Conservation (phyloP, 2,329 filamentous ascomycete genomes). For the Alternaria burnsii region DNA sequence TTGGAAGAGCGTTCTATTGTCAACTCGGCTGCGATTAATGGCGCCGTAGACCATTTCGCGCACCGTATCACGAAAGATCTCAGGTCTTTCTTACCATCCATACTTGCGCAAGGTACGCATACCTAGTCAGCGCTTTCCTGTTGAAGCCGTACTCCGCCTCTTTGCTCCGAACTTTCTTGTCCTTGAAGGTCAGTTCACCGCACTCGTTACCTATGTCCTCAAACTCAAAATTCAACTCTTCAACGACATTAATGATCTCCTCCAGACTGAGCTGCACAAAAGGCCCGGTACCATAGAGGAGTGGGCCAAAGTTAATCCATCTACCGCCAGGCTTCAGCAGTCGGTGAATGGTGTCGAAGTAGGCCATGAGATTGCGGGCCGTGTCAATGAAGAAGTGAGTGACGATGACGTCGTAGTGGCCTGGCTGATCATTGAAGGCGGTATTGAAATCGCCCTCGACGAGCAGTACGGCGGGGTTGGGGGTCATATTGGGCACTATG, state of each 20-base stretch:
- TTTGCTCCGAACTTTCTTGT: constrained; percentile 54
- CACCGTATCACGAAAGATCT: not conserved
- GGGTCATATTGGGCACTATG: constrained; percentile 52
- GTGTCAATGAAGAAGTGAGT: constrained; percentile 71
- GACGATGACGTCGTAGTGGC: constrained; percentile 59
- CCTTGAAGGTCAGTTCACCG: constrained; percentile 56
- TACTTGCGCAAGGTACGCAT: constrained; percentile 64
- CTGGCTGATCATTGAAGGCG: constrained; percentile 36
- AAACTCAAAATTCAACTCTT: constrained; percentile 63
- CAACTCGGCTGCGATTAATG: accelerated
- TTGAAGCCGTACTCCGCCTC: constrained; percentile 64
- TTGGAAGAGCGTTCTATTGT: too few species aligned
- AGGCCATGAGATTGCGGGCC: constrained; percentile 63
- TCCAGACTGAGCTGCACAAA: constrained; percentile 65
- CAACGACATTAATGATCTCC: constrained; percentile 60
- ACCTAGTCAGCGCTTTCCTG: constrained; percentile 59
- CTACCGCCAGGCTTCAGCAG: constrained; percentile 59
- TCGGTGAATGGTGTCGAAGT: constrained; percentile 63
- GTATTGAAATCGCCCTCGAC: constrained; percentile 67
- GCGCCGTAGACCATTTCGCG: too few species aligned
- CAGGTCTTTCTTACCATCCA: constrained; percentile 58
- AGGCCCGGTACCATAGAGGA: constrained; percentile 64
- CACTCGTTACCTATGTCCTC: constrained; percentile 54
- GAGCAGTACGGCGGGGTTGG: constrained; percentile 55
- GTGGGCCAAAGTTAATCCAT: constrained; percentile 66